Percentiles rank a stretch among this genome's conserved stretches.
Evolutionary conservation across 2,329 filamentous ascomycete genomes (phyloP).

Genomic region (Dactylellina cionopaga): DNA sequence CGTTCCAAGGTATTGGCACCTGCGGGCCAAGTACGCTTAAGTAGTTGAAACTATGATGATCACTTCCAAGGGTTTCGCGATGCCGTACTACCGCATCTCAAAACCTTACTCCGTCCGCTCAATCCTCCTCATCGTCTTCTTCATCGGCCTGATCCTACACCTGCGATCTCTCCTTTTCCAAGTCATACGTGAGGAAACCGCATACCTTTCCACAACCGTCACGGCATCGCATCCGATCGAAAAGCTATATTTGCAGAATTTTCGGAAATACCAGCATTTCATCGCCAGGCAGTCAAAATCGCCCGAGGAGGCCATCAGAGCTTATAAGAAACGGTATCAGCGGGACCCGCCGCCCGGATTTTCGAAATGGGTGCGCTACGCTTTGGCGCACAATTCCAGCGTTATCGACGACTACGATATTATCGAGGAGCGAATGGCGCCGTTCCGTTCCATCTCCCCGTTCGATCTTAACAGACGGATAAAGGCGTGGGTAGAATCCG

Average conservation of each 20-base stretch:
- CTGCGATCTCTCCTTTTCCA: conserved; percentile 21
- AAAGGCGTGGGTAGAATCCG: conserved; percentile 16
- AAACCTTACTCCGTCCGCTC: conserved; percentile 37
- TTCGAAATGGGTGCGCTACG: conserved; percentile 64
- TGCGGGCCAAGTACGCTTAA: no score
- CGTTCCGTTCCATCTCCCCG: conserved; percentile 59
- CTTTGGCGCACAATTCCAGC: conserved; percentile 60
- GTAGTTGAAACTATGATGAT: conserved; percentile 15
- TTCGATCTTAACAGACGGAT: conserved; percentile 27
- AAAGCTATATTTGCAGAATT: conserved; percentile 17
- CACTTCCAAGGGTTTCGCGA: conserved; percentile 12
- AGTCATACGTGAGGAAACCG: conserved; percentile 15
- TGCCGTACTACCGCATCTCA: conserved; percentile 31
- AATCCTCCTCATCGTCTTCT: conserved; percentile 21
- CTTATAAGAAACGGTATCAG: conserved; percentile 63
- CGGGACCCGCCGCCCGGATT: conserved; percentile 65
- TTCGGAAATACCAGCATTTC: conserved; percentile 16
- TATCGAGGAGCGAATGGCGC: conserved; percentile 61
- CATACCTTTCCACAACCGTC: conserved; percentile 15
- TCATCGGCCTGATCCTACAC: conserved; percentile 28
- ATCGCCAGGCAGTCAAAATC: conserved; percentile 21
- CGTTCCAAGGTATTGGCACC: conserved; percentile 3
- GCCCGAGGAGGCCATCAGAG: conserved; percentile 38
- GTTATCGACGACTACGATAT: conserved; percentile 67
- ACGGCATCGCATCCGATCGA: conserved; percentile 40